Percentiles rank a stretch among this genome's conserved stretches.
phyloP scores from a whole-genome alignment of 768 basidiomycete genomes.

The Boletus patriciae region DNA sequence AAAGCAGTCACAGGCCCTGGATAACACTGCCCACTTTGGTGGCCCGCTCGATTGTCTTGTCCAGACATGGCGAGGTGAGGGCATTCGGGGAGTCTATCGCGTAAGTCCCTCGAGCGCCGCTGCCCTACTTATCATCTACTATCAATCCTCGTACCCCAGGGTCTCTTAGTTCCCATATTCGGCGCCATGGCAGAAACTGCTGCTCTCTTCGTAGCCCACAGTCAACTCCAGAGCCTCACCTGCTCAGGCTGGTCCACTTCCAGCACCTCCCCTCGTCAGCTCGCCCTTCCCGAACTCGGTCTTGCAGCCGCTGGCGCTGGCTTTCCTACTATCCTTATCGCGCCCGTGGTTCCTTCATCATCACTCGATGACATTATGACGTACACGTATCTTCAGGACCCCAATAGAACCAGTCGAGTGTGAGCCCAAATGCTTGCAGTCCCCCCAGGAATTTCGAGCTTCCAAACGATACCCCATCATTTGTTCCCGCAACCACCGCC shows the following conservation, averaged over 20 bases:
- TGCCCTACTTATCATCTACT: not conserved
- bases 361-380: slow-evolving; percentile 2
- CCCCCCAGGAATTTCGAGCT: slow-evolving; percentile 15
- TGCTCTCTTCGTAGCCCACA: slow-evolving; percentile 78
- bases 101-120: slow-evolving; percentile 27
- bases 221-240: slow-evolving; percentile 62
- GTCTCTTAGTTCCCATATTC: slow-evolving; percentile 80
- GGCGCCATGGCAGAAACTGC: slow-evolving; percentile 91
- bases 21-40: slow-evolving; percentile 52
- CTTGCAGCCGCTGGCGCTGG: slow-evolving; percentile 81
- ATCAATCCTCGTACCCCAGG: slow-evolving; percentile 43
- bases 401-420: slow-evolving; percentile 95
- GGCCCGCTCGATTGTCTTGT: slow-evolving; percentile 63
- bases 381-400: slow-evolving; percentile 48
- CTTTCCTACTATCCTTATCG: slow-evolving; percentile 73
- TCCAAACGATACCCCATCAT: slow-evolving; percentile 16
- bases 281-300: slow-evolving; percentile 64
- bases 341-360: slow-evolving; percentile 49
- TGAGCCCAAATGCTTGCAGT: slow-evolving; percentile 77
- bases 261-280: slow-evolving; percentile 32
- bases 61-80: slow-evolving; percentile 59
- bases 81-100: slow-evolving; percentile 57
- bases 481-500: slow-evolving; percentile 7
- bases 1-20: slow-evolving; percentile 87
- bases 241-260: slow-evolving; percentile 37